Base-by-base conservation (phyloP, 208 protist species). In the Strigomonas culicis region DNA sequence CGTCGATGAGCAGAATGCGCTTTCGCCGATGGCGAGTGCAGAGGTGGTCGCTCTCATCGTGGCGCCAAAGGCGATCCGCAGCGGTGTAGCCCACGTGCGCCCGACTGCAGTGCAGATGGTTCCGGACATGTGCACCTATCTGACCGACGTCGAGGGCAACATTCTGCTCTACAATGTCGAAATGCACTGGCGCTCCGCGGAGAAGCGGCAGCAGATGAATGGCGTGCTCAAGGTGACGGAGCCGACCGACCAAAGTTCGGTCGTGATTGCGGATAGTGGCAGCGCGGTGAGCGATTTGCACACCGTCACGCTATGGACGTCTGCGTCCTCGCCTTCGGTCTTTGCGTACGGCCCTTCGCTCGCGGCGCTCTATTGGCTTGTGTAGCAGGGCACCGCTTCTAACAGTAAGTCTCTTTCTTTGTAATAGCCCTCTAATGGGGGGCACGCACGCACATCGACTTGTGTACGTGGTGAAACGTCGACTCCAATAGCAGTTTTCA, bases 131-230 rank as follows among this genome's bases (percentile, higher is more conserved):
- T 83, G 77, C 1, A 49, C 90, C 10, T 91, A 88, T 76, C 51
- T 79, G 17, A 76, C 74, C 11, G 79, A 86, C 56, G 62, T 58
- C 44, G 75, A 88, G 51, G 87, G 87, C 10, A 82, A 78, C 4
- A 36, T 93, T 27, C 68, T 79, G 17, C 68, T 93, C 13, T 84
- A 90, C 77, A 93, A 84, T 62, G 63, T 86, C 11, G 77, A 83
- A 36, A 90, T 90, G 87, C 31, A 30, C 55, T 93, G 87, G 84
- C 75, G 75, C n/a, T 68, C 74, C 55, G 52, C 58, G 1, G 68
- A 63, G 59, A 39, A 60, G 56, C 77, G 79, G 68, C 27, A 55
- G 27, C 34, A 67, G 57, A 62, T 70, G 44, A 68, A 59, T 25
- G 78, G 73, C 57, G 67, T 53, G 19, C 31, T 79, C 51, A 59